phyloP scores from a whole-genome alignment of 1,284 basidiomycete genomes.

The Boletellus deceptivus region DNA sequence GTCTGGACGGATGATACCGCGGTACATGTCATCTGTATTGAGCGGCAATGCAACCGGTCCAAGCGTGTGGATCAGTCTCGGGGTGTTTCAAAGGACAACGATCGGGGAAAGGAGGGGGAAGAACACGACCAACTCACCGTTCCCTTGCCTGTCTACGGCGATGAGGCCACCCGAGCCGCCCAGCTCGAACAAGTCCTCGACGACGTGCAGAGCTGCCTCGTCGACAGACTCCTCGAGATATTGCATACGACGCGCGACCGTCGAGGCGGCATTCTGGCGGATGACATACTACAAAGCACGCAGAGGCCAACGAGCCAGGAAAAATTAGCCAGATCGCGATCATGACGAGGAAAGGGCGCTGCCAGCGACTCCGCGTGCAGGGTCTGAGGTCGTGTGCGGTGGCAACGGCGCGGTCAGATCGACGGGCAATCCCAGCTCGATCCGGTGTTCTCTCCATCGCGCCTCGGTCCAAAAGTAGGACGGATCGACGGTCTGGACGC shows the following conservation, averaged over 20 bases:
- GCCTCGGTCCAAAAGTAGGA: constrained; percentile 74
- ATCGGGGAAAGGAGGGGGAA: too few relatives aligned
- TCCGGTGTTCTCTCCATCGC: constrained; percentile 73
- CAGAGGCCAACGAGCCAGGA: too few relatives aligned
- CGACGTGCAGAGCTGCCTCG: constrained; percentile 51
- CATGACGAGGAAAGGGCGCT: too few relatives aligned
- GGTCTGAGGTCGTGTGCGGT: background rate
- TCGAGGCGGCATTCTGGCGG: constrained; percentile 61
- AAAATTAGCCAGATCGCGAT: too few relatives aligned
- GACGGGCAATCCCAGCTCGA: constrained; percentile 68
- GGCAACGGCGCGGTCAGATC: constrained; percentile 51
- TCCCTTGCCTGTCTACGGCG: constrained; percentile 61
- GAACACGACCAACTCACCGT: constrained; percentile 44
- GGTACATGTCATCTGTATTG: constrained; percentile 78
- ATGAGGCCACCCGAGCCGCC: constrained; percentile 73
- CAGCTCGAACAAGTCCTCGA: constrained; percentile 53
- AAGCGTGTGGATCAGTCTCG: constrained; percentile 5
- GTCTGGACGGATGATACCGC: constrained; percentile 68
- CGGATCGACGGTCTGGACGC: constrained; percentile 60
- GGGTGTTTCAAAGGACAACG: too few relatives aligned
- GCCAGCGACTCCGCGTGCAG: too few relatives aligned
- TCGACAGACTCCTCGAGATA: constrained; percentile 56
- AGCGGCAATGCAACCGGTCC: constrained; percentile 63
- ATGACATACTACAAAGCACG: constrained; percentile 64
- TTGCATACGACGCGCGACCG: constrained; percentile 65